phyloP scores from a whole-genome alignment of 768 basidiomycete genomes.

The Myochromella boudieri region DNA sequence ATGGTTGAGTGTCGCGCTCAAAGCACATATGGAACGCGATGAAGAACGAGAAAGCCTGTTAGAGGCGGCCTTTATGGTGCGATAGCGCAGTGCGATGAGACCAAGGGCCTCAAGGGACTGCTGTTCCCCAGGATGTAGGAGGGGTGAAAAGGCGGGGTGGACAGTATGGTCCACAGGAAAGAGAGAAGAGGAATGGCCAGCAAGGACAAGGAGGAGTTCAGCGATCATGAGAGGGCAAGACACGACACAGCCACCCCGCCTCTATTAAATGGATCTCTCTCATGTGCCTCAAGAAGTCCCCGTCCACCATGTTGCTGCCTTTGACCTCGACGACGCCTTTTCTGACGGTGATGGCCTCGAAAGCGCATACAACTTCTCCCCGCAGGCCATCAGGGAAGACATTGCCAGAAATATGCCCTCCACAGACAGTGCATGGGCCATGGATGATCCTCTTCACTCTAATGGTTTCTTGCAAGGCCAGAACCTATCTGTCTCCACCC shows the following conservation, averaged over 20 bases:
- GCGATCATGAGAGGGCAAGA: slow-evolving; percentile 68
- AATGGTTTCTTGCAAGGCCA: slow-evolving; percentile 32
- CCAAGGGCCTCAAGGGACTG: slow-evolving; percentile 82
- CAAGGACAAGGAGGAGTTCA: slow-evolving; percentile 83
- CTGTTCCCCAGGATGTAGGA: slow-evolving; percentile 88
- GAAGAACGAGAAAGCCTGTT: slow-evolving; percentile 49
- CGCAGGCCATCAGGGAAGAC: slow-evolving; percentile 62
- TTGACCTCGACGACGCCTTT: slow-evolving; percentile 70
- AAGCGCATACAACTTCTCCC: slow-evolving; percentile 51
- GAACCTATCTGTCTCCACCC: slow-evolving; percentile 56
- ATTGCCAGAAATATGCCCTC: slow-evolving; percentile 49
- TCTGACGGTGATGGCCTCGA: slow-evolving; percentile 55
- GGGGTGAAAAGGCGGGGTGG: slow-evolving; percentile 61
- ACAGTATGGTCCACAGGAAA: slow-evolving; percentile 62
- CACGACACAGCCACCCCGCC: slow-evolving; percentile 11
- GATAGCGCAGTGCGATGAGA: slow-evolving; percentile 72
- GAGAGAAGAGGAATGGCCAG: slow-evolving; percentile 85
- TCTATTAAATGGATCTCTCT: background rate
- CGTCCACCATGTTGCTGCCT: slow-evolving; percentile 26
- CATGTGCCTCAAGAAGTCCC: slow-evolving; percentile 12
- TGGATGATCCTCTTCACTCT: slow-evolving; percentile 28
- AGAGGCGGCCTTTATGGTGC: slow-evolving; percentile 64
- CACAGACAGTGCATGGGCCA: slow-evolving; percentile 30
- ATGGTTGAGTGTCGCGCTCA: slow-evolving; percentile 70
- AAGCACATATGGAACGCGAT: slow-evolving; percentile 77